Percentiles rank a stretch among this genome's conserved stretches.
phyloP scores from a whole-genome alignment of 495 filamentous ascomycete genomes.

The Hyaloscypha hepaticicola region DNA sequence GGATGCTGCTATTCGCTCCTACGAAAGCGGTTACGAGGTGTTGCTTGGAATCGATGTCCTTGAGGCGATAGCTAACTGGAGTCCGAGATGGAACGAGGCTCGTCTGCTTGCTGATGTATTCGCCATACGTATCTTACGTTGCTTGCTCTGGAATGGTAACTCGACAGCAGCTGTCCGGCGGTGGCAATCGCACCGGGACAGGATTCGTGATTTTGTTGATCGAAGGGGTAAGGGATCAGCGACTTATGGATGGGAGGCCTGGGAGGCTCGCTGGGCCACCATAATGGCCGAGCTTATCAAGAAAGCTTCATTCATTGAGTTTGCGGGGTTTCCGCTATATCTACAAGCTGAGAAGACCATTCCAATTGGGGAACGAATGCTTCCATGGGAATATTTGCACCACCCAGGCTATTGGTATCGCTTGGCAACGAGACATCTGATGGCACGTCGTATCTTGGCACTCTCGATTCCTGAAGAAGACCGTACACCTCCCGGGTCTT shows the following conservation, averaged over 20 bases:
- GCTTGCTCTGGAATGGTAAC: conserved; percentile 71
- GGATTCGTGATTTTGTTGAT: conserved; percentile 72
- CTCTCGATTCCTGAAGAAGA: conserved; percentile 73
- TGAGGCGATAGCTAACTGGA: conserved; percentile 84
- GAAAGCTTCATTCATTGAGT: conserved; percentile 50
- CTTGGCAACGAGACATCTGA: conserved; percentile 63
- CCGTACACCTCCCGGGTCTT: conserved; percentile 61
- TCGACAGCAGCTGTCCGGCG: conserved; percentile 70
- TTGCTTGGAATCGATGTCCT: conserved; percentile 79
- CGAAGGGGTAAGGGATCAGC: conserved; percentile 77
- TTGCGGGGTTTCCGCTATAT: conserved; percentile 39
- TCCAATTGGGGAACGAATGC: conserved; percentile 60
- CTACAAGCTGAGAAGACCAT: conserved; percentile 63
- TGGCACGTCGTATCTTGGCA: conserved; percentile 59
- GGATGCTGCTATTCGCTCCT: conserved; percentile 79
- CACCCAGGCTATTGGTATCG: conserved; percentile 88
- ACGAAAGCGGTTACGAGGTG: conserved; percentile 79
- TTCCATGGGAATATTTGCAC: conserved; percentile 78
- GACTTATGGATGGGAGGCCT: conserved; percentile 85
- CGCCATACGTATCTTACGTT: conserved; percentile 75
- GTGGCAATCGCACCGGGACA: conserved; percentile 71
- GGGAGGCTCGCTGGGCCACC: conserved; percentile 79
- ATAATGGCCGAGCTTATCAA: conserved; percentile 80
- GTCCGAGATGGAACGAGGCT: conserved; percentile 80
- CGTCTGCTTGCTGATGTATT: conserved; percentile 76